Percentiles rank a stretch among this genome's conserved stretches.
phyloP scores from a whole-genome alignment of 306 rosid genomes.

The Pueraria montana region DNA sequence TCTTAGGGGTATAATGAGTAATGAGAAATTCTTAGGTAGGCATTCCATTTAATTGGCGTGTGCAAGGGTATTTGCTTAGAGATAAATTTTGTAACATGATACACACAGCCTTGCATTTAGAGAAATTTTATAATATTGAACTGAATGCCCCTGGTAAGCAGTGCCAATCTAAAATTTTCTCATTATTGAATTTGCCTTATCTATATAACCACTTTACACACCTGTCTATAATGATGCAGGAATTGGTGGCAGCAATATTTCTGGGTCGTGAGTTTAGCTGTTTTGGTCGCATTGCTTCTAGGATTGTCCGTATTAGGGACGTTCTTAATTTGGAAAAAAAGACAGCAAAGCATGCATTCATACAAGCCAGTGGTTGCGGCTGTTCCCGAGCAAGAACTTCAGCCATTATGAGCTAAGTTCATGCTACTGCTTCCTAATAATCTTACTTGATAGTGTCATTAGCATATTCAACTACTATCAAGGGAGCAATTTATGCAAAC shows the following conservation, averaged over 20 bases:
- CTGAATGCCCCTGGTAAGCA: background rate
- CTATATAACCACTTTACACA: conserved; percentile 31
- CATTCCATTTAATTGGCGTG: conserved; percentile 20
- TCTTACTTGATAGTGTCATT: conserved; percentile 41
- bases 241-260: conserved; percentile 68
- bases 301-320: conserved; percentile 65
- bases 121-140: conserved; percentile 28
- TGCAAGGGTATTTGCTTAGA: background rate
- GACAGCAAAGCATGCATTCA: conserved; percentile 56
- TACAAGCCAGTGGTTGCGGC: conserved; percentile 79
- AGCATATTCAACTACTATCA: conserved; percentile 50
- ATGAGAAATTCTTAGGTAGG: conserved; percentile 1
- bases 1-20: conserved; percentile 15
- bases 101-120: background rate
- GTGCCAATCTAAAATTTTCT: conserved; percentile 15
- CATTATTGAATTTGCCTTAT: conserved; percentile 31
- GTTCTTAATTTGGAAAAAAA: conserved; percentile 73
- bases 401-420: conserved; percentile 67
- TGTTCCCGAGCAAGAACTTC: conserved; percentile 90
- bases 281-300: conserved; percentile 57
- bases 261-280: conserved; percentile 56
- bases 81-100: background rate
- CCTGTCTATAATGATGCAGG: conserved; percentile 60
- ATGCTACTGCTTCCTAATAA: conserved; percentile 42
- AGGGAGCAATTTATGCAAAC: conserved; percentile 44